Percentiles rank a stretch among this genome's conserved stretches.
phyloP scores from a whole-genome alignment of 2,329 filamentous ascomycete genomes.

The Ascocoryne sarcoides region DNA sequence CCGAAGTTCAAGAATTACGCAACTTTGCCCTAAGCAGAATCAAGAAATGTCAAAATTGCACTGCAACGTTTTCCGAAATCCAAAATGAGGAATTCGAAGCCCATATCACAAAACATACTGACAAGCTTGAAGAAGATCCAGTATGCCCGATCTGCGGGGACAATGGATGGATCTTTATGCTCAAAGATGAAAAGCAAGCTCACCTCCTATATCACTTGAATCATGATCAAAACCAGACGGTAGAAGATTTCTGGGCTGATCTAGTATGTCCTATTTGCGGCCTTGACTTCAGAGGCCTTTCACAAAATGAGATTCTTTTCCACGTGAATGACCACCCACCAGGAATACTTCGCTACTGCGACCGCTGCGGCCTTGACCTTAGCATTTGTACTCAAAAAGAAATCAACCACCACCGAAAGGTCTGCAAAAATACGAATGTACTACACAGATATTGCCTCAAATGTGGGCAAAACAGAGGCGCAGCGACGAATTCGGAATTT shows the following conservation, averaged over 20 bases:
- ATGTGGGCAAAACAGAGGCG: too few species aligned
- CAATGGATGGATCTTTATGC: slow-evolving; percentile 16
- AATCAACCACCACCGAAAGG: slow-evolving; percentile 10
- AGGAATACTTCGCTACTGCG: slow-evolving; percentile 18
- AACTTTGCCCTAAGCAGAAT: slow-evolving; percentile 18
- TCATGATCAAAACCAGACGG: slow-evolving; percentile 2
- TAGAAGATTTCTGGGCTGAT: slow-evolving; percentile 13
- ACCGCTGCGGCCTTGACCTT: slow-evolving; percentile 15
- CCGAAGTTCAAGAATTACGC: slow-evolving; percentile 18
- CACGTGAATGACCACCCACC: slow-evolving; percentile 20
- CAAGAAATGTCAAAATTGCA: slow-evolving; percentile 17
- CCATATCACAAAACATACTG: slow-evolving; percentile 15
- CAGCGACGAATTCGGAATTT: too few species aligned
- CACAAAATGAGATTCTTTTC: slow-evolving; percentile 9
- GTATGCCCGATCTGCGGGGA: slow-evolving; percentile 21
- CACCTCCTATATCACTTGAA: slow-evolving; percentile 16
- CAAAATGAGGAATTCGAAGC: slow-evolving; percentile 9
- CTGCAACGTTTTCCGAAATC: slow-evolving; percentile 8
- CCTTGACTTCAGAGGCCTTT: slow-evolving; percentile 8
- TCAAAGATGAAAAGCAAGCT: slow-evolving; percentile 12
- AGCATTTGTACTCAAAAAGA: slow-evolving; percentile 3
- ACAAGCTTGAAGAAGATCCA: slow-evolving; percentile 14
- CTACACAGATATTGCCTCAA: too few species aligned
- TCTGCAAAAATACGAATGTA: too few species aligned
- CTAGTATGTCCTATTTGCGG: slow-evolving; percentile 21